A percentile compares a stretch with the other conserved stretches of the same genome.
phyloP scores from a whole-genome alignment of 495 filamentous ascomycete species.

The Neurospora intermedia region DNA sequence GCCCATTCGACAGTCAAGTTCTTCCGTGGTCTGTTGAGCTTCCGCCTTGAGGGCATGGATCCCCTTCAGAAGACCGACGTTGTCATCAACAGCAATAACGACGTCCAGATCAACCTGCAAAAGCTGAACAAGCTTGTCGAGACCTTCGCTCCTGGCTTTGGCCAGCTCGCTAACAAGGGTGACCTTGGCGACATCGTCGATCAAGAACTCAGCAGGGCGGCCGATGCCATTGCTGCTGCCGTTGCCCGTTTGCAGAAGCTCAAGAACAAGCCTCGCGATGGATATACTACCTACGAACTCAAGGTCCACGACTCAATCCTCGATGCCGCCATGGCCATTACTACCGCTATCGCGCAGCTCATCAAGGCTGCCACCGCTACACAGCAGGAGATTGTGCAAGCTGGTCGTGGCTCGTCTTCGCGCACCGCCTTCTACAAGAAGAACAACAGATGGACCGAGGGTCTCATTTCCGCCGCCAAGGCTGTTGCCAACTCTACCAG shows the following conservation, averaged over 20 bases:
- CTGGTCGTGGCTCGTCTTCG: conserved; percentile 79
- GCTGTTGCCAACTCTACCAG: conserved; percentile 88
- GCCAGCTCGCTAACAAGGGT: conserved; percentile 67
- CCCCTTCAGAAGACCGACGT: conserved; percentile 83
- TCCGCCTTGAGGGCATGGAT: conserved; percentile 82
- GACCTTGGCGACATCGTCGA: conserved; percentile 93
- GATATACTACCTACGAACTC: conserved; percentile 93
- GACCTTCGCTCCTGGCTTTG: conserved; percentile 73
- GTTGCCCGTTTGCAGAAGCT: conserved; percentile 80
- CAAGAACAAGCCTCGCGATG: conserved; percentile 84
- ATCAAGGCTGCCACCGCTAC: conserved; percentile 93
- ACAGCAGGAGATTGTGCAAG: conserved; percentile 95
- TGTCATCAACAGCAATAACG: conserved; percentile 91
- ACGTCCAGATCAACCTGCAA: conserved; percentile 86
- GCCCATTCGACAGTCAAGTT: conserved; percentile 86
- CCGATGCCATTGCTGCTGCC: conserved; percentile 87
- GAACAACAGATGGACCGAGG: conserved; percentile 94
- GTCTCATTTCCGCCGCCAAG: conserved; percentile 92
- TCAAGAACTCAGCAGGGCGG: conserved; percentile 83
- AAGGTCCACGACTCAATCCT: conserved; percentile 90
- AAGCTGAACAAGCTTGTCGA: conserved; percentile 86
- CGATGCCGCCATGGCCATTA: conserved; percentile 88
- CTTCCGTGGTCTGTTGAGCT: conserved; percentile 89
- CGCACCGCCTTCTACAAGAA: conserved; percentile 99
- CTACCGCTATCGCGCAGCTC: conserved; percentile 88